A percentile compares a stretch with the other conserved stretches of the same genome.
Evolutionary conservation across 2,329 filamentous ascomycete genomes (phyloP).

Genomic region (Colletotrichum chrysophilum): DNA sequence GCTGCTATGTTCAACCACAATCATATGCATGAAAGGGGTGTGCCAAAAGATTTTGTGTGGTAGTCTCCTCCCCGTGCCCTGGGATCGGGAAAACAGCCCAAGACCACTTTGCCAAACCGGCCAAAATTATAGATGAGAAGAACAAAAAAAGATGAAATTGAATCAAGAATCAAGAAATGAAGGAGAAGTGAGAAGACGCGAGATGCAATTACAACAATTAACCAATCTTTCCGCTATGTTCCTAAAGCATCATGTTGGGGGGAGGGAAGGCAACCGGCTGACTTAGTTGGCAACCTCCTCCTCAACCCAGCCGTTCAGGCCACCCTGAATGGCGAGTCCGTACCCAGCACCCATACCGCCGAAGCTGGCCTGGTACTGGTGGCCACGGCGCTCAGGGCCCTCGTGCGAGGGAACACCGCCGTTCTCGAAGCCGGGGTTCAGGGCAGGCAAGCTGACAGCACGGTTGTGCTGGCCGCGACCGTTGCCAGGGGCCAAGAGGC

Average conservation of each 20-base stretch:
- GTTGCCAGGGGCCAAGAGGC: slow-evolving; percentile 76
- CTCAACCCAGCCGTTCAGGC: slow-evolving; percentile 71
- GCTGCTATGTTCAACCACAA: slow-evolving; percentile 21
- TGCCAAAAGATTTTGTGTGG: slow-evolving; percentile 14
- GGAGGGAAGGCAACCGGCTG: neutral
- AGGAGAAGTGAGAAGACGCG: slow-evolving; percentile 17
- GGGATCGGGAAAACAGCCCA: slow-evolving; percentile 14
- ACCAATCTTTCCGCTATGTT: slow-evolving; percentile 34
- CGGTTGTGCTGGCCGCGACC: slow-evolving; percentile 71
- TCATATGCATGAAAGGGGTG: slow-evolving; percentile 19
- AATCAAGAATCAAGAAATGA: slow-evolving; percentile 22
- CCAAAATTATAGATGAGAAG: slow-evolving; percentile 22
- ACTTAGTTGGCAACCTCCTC: slow-evolving; percentile 67
- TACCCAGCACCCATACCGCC: slow-evolving; percentile 65
- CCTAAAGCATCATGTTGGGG: neutral
- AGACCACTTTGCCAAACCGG: slow-evolving; percentile 17
- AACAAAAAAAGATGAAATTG: slow-evolving; percentile 18
- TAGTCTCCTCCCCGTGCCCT: slow-evolving; percentile 10
- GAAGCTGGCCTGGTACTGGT: slow-evolving; percentile 70
- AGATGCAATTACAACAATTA: slow-evolving; percentile 50
- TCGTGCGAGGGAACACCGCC: slow-evolving; percentile 49
- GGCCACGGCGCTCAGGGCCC: slow-evolving; percentile 64
- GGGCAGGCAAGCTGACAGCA: slow-evolving; percentile 84
- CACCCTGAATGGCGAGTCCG: slow-evolving; percentile 67
- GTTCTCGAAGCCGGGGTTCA: slow-evolving; percentile 69